These are phyloP conservation scores for Chalaropsis thielavioides DNA, from an alignment of 2,329 filamentous ascomycete genomes.

Conservation along the genomic window DNA sequence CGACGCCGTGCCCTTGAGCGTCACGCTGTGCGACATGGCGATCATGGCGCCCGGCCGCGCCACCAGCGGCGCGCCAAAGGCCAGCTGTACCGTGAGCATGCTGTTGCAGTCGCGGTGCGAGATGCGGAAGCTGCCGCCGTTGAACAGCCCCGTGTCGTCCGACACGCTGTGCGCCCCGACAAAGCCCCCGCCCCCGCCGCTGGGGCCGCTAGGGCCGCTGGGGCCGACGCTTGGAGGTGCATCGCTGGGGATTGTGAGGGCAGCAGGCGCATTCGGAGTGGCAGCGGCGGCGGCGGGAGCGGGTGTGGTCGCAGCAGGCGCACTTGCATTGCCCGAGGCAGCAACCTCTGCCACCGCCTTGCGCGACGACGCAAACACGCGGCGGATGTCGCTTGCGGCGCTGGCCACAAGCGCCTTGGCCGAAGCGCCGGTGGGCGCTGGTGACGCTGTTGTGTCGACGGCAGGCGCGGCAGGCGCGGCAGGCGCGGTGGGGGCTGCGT, in stretches of 20 bases:
- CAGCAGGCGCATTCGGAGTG: constrained; percentile 25
- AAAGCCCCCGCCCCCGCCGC: constrained; percentile 24
- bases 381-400: constrained; percentile 18
- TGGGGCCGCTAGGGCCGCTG: background rate
- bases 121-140: constrained; percentile 86
- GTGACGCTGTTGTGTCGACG: background rate
- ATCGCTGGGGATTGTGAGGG: too few relatives aligned
- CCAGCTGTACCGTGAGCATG: constrained; percentile 75
- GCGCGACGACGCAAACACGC: constrained; percentile 19
- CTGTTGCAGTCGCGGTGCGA: constrained; percentile 86
- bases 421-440: constrained; percentile 20
- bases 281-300: constrained; percentile 20
- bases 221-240: constrained; percentile 44
- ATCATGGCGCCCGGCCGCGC: constrained; percentile 85
- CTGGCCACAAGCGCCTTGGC: constrained; percentile 19
- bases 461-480: background rate
- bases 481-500: background rate
- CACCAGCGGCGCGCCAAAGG: constrained; percentile 69
- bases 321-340: constrained; percentile 21
- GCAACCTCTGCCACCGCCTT: constrained; percentile 12
- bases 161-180: constrained; percentile 31
- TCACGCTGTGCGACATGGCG: constrained; percentile 81
- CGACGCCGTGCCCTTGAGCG: constrained; percentile 66
- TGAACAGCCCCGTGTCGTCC: constrained; percentile 93
- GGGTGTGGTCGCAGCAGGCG: constrained; percentile 21